phyloP scores from a whole-genome alignment of 2,329 filamentous ascomycete species.

The Colletotrichum sp. region DNA sequence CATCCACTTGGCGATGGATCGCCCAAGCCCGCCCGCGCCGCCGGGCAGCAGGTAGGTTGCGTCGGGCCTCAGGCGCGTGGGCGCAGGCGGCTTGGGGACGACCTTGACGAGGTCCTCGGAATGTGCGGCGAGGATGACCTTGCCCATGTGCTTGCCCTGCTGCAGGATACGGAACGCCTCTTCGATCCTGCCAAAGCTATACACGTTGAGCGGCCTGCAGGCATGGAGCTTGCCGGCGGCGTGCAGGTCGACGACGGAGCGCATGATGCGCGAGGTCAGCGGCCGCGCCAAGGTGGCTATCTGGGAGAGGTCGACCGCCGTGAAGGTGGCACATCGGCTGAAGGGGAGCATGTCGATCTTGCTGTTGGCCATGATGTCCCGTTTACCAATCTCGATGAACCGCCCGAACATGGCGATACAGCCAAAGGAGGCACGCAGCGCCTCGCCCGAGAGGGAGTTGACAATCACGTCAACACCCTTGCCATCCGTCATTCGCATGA shows the following conservation, averaged over 20 bases:
- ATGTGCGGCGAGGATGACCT: conserved; percentile 35
- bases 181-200: conserved; percentile 29
- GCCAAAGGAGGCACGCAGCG: conserved; percentile 39
- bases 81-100: not conserved
- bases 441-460: conserved; percentile 41
- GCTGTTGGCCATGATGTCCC: conserved; percentile 40
- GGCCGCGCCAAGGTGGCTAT: conserved; percentile 21
- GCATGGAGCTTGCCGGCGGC: not conserved
- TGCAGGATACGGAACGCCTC: conserved; percentile 46
- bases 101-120: not conserved
- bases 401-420: conserved; percentile 44
- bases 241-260: conserved; percentile 2
- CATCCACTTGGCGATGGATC: conserved; percentile 29
- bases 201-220: conserved; percentile 24
- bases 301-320: conserved; percentile 34
- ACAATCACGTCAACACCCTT: conserved; percentile 35
- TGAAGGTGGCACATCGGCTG: conserved; percentile 36
- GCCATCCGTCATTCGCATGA: conserved; percentile 27
- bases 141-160: conserved; percentile 43
- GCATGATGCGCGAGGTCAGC: conserved; percentile 10
- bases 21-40: conserved; percentile 31
- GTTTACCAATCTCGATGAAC: conserved; percentile 47
- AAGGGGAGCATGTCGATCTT: conserved; percentile 51
- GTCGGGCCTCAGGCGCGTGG: conserved; percentile 13
- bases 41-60: conserved; percentile 35